These are phyloP conservation scores for Hymenoscyphus fructigenus DNA, from an alignment of 2,329 filamentous ascomycete genomes.

Conservation along the genomic window DNA sequence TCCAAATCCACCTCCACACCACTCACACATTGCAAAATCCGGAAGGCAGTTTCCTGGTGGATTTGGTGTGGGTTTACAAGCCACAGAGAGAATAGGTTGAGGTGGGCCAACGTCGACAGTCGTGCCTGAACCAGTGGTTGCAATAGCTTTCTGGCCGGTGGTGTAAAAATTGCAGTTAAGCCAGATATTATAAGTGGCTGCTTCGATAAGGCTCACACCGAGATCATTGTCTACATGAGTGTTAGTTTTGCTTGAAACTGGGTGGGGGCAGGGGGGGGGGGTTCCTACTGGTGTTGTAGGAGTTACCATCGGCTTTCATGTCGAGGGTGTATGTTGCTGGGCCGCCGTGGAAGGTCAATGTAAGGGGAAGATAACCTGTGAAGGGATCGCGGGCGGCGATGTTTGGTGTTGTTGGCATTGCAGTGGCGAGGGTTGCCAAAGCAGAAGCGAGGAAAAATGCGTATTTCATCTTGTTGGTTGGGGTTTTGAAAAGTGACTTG, in stretches of 20 bases:
- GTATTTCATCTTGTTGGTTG: background rate
- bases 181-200: slow-evolving; percentile 45
- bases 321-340: slow-evolving; percentile 43
- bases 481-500: background rate
- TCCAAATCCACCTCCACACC: slow-evolving; percentile 15
- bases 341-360: slow-evolving; percentile 45
- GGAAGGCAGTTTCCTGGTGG: slow-evolving; percentile 44
- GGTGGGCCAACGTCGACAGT: slow-evolving; percentile 45
- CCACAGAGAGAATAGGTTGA: slow-evolving; percentile 44
- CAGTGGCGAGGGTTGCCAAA: background rate
- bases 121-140: background rate
- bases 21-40: slow-evolving; percentile 37
- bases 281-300: slow-evolving; percentile 40
- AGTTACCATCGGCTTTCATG: slow-evolving; percentile 44
- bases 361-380: slow-evolving; percentile 29
- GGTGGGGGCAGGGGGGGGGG: background rate
- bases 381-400: slow-evolving; percentile 1
- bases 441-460: background rate
- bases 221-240: slow-evolving; percentile 40
- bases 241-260: background rate
- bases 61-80: slow-evolving; percentile 29
- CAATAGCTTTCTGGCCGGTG: slow-evolving; percentile 11
- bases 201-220: slow-evolving; percentile 42
- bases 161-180: slow-evolving; percentile 47
- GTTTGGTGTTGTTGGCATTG: background rate